phyloP scores from a whole-genome alignment of 2,329 filamentous ascomycete genomes.

The Sporothrix pseudoabietina region DNA sequence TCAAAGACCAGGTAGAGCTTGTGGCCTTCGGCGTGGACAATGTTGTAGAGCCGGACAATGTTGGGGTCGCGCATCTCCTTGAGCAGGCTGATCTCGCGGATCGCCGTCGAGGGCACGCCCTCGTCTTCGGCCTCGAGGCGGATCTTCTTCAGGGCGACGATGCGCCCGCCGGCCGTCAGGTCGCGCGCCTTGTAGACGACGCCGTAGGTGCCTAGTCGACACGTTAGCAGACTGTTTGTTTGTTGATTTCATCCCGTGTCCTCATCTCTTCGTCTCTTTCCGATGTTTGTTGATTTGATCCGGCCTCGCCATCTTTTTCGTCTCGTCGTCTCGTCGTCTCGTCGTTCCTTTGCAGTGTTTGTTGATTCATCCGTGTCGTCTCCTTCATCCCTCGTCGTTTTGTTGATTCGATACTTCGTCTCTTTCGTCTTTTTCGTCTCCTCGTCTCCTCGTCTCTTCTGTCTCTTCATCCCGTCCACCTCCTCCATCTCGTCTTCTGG shows the following conservation, averaged over 20 bases:
- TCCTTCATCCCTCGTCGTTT: no score
- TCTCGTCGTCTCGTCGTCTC: no score
- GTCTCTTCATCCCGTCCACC: background rate
- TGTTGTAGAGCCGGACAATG: constrained; percentile 82
- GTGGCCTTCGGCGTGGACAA: constrained; percentile 87
- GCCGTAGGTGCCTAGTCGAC: constrained; percentile 73
- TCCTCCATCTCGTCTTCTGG: background rate
- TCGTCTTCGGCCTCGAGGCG: constrained; percentile 90
- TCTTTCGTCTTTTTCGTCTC: background rate
- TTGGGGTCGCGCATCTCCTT: constrained; percentile 92
- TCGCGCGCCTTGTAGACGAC: constrained; percentile 91
- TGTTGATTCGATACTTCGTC: no score
- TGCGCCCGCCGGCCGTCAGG: constrained; percentile 73
- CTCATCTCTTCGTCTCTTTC: no score
- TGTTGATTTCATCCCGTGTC: no score
- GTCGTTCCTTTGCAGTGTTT: no score
- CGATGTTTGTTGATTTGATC: no score
- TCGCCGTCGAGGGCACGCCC: constrained; percentile 84
- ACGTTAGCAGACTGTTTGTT: background rate
- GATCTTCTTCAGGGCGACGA: constrained; percentile 91
- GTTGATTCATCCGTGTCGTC: no score
- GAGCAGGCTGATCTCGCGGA: constrained; percentile 86
- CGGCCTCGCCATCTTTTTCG: no score
- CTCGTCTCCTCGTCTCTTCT: no score
- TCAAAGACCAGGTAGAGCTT: constrained; percentile 91